A percentile compares a stretch with the other conserved stretches of the same genome.
These are phyloP conservation scores for Nitzschia putrida DNA, from an alignment of 108 stramenopile species.

Conservation along the genomic window DNA sequence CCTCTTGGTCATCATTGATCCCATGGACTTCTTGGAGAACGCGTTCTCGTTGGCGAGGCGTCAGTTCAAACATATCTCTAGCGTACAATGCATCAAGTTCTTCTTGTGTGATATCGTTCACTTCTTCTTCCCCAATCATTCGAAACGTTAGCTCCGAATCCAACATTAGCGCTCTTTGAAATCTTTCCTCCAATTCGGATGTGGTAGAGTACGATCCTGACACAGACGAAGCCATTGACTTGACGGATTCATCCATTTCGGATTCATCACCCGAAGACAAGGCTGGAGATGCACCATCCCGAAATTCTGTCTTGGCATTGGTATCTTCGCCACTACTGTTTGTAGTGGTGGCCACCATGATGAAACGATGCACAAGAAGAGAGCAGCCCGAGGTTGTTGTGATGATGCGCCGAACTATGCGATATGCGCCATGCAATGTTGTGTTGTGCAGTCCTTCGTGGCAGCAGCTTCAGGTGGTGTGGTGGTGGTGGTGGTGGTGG, in stretches of 20 bases:
- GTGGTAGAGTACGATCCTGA: not conserved
- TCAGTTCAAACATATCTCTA: conserved; percentile 18
- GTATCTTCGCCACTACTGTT: too few relatives aligned
- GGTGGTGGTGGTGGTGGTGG: too few relatives aligned
- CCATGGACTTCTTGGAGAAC: conserved; percentile 30
- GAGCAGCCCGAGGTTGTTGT: too few relatives aligned
- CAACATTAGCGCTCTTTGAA: conserved; percentile 2
- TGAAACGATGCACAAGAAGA: too few relatives aligned
- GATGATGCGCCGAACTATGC: too few relatives aligned
- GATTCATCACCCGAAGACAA: not conserved
- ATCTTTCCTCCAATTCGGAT: conserved; percentile 9
- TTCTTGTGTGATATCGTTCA: conserved; percentile 16
- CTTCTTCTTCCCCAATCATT: conserved; percentile 4
- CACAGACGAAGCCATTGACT: not conserved
- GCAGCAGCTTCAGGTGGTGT: too few relatives aligned
- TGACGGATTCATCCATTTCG: conserved; percentile 5
- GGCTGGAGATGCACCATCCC: not conserved
- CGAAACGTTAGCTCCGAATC: not conserved
- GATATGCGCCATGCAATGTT: too few relatives aligned
- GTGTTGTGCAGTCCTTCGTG: too few relatives aligned
- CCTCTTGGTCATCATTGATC: not conserved
- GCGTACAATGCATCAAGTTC: conserved; percentile 22
- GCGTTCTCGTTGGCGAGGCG: conserved; percentile 5
- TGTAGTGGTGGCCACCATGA: too few relatives aligned
- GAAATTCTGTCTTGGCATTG: not conserved